phyloP scores from a whole-genome alignment of 1,139 yeast species.

The Ogataea hybrid region DNA sequence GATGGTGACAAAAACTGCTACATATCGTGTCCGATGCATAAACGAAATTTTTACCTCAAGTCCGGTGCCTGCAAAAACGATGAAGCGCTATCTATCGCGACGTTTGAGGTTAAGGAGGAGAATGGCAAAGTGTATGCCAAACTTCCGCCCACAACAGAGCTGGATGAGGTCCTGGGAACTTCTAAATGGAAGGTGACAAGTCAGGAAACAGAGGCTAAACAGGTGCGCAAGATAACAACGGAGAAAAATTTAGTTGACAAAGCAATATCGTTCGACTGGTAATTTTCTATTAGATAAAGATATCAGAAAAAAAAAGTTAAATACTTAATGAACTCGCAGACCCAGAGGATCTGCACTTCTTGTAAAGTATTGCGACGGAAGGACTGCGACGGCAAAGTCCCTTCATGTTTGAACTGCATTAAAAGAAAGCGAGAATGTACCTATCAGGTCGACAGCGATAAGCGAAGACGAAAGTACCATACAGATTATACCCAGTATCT shows the following conservation, averaged over 20 bases:
- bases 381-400: conserved; percentile 25
- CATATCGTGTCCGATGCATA: conserved; percentile 37
- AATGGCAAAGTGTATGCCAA: conserved; percentile 29
- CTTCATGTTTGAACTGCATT: conserved; percentile 23
- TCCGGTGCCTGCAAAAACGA: conserved; percentile 34
- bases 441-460: conserved; percentile 24
- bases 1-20: conserved; percentile 32
- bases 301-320: background rate
- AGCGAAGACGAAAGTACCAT: conserved; percentile 32
- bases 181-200: conserved; percentile 32
- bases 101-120: conserved; percentile 33
- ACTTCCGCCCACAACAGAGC: conserved; percentile 33
- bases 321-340: conserved; percentile 4
- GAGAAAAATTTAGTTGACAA: conserved; percentile 9
- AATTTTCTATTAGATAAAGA: background rate
- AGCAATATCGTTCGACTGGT: conserved; percentile 3
- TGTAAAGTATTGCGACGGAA: conserved; percentile 18
- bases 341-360: conserved; percentile 16
- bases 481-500: conserved; percentile 30
- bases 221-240: conserved; percentile 5
- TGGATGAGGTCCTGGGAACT: conserved; percentile 35
- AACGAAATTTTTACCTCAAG: conserved; percentile 32
- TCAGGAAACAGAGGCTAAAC: conserved; percentile 19
- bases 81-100: conserved; percentile 31
- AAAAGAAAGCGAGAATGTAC: conserved; percentile 18